Evolutionary conservation across 2,329 filamentous ascomycete genomes (phyloP).

Genomic region (Raffaelea arxii): DNA sequence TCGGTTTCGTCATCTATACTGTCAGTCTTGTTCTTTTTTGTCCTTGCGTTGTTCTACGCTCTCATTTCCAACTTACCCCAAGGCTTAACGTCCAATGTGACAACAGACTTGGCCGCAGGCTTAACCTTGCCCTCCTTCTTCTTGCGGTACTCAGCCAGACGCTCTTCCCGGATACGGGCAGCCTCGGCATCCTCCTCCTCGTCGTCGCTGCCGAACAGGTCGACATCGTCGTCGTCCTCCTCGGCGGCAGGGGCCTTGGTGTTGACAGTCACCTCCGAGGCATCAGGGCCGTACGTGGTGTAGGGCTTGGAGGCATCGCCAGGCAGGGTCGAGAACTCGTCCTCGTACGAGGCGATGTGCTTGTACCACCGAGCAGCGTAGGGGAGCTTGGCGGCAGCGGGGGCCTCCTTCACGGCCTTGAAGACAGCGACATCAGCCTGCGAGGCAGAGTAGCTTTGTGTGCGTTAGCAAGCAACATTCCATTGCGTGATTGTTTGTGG

Average conservation of each 20-base stretch:
- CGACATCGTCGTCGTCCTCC: constrained; percentile 76
- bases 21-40: neutral
- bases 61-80: constrained; percentile 68
- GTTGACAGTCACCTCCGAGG: constrained; percentile 67
- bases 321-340: constrained; percentile 82
- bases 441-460: constrained; percentile 50
- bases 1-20: constrained; percentile 78
- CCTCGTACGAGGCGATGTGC: constrained; percentile 88
- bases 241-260: constrained; percentile 66
- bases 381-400: constrained; percentile 79
- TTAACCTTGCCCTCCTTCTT: constrained; percentile 95
- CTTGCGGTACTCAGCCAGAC: constrained; percentile 85
- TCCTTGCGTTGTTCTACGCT: neutral
- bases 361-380: constrained; percentile 97
- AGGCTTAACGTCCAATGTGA: constrained; percentile 94
- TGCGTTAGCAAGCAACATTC: neutral
- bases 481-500: neutral
- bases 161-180: constrained; percentile 73
- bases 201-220: constrained; percentile 87
- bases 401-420: constrained; percentile 73
- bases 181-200: constrained; percentile 92
- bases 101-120: constrained; percentile 88
- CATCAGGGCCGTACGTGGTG: constrained; percentile 86
- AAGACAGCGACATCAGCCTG: constrained; percentile 95
- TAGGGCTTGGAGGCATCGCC: constrained; percentile 85